Conservation (phyloP, 305 asterid genomes). For the Rubia peregrina region DNA sequence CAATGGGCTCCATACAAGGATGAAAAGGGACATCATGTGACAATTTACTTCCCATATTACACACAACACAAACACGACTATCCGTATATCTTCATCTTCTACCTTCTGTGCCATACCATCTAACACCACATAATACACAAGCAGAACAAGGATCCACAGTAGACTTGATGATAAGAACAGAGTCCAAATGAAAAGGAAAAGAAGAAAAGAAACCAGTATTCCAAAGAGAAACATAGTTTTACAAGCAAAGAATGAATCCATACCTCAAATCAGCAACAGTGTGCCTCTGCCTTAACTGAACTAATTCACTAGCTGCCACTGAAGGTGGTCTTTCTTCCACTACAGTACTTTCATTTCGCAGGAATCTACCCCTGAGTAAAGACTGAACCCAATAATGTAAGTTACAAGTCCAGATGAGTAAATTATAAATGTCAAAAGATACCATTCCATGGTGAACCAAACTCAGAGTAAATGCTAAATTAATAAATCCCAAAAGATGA, state of each 20-base stretch:
- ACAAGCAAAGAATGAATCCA: slow-evolving; percentile 18
- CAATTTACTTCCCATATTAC: background rate
- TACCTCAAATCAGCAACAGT: slow-evolving; percentile 92
- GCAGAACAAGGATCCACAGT: background rate
- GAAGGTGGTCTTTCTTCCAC: slow-evolving; percentile 72
- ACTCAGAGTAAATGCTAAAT: background rate
- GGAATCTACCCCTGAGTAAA: slow-evolving; percentile 80
- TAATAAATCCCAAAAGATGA: background rate
- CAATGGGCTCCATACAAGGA: background rate
- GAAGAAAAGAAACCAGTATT: background rate
- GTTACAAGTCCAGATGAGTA: background rate
- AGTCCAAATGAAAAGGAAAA: background rate
- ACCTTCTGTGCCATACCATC: background rate
- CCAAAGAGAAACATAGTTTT: background rate
- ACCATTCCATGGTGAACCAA: background rate
- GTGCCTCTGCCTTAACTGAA: slow-evolving; percentile 76
- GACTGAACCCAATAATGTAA: slow-evolving; percentile 40
- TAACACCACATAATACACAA: background rate
- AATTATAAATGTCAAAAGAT: background rate
- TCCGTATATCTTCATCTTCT: background rate
- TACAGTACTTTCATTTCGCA: slow-evolving; percentile 65
- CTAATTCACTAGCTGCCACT: slow-evolving; percentile 64
- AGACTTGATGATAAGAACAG: background rate
- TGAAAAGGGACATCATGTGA: background rate
- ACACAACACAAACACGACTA: background rate